Evolutionary conservation across 805 yeast species (phyloP).

Genomic region (Yarrowia hollandica): DNA sequence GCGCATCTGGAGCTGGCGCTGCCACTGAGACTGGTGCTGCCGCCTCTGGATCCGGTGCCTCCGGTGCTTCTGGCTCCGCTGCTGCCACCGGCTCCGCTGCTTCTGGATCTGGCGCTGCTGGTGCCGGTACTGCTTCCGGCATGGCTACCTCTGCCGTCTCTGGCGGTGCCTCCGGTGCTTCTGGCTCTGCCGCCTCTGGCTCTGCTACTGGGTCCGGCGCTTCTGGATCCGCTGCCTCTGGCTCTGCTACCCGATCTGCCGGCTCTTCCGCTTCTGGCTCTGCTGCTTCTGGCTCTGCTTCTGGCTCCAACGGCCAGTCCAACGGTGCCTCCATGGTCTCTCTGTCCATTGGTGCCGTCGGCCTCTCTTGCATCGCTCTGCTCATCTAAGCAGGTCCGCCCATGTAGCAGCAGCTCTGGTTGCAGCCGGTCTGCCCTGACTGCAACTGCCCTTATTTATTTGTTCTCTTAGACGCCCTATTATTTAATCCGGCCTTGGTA

Average conservation of each 20-base stretch:
- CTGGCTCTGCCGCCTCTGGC: not conserved
- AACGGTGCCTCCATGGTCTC: conserved; percentile 20
- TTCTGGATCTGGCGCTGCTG: not conserved
- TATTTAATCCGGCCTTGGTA: conserved; percentile 7
- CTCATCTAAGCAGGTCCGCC: conserved; percentile 11
- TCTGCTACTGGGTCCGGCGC: not conserved
- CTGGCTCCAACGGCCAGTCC: conserved; percentile 16
- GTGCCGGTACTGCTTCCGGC: not conserved
- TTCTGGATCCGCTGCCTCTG: not conserved
- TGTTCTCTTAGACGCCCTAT: conserved; percentile 6
- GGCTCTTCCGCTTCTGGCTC: conserved; percentile 4
- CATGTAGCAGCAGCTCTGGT: conserved; percentile 9
- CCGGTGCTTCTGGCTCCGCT: not conserved
- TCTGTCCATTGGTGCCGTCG: conserved; percentile 16
- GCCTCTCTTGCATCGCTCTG: conserved; percentile 16
- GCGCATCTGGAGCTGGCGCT: not conserved
- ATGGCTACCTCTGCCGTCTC: not conserved
- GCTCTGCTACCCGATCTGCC: not conserved
- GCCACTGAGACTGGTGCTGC: not conserved
- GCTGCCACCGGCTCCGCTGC: not conserved
- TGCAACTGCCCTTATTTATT: conserved; percentile 13
- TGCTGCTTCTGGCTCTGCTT: conserved; percentile 14
- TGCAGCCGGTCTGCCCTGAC: conserved; percentile 12
- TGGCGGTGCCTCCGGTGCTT: not conserved
- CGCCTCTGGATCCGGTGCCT: not conserved